Evolutionary conservation across 768 basidiomycete genomes (phyloP).

Genomic region (Trametes coccinea): DNA sequence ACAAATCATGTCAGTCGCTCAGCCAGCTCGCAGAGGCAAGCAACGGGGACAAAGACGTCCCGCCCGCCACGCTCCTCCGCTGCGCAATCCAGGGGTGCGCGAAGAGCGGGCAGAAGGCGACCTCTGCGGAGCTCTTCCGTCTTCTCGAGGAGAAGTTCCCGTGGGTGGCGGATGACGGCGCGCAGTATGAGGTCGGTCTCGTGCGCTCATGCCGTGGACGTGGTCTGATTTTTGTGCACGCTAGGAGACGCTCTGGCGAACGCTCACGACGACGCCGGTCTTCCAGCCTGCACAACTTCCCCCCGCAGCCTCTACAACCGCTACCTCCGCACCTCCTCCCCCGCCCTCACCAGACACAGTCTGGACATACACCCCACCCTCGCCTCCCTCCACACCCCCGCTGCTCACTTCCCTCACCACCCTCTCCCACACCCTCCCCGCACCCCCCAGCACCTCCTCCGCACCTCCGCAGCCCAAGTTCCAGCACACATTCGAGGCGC

Average conservation of each 20-base stretch:
- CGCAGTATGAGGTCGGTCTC: constrained; percentile 52
- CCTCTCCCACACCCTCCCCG: constrained; percentile 24
- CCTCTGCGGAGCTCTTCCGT: constrained; percentile 60
- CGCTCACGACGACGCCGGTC: constrained; percentile 51
- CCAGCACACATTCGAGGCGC: constrained; percentile 63
- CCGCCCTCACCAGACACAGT: constrained; percentile 23
- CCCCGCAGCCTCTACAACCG: neutral
- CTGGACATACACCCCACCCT: constrained; percentile 43
- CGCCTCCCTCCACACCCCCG: constrained; percentile 30
- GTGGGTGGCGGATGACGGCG: constrained; percentile 56
- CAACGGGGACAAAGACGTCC: constrained; percentile 36
- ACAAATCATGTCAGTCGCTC: constrained; percentile 47
- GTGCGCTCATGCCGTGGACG: neutral
- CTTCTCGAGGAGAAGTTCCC: constrained; percentile 57
- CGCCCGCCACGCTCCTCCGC: constrained; percentile 58
- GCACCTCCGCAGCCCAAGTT: constrained; percentile 30
- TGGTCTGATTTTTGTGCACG: neutral
- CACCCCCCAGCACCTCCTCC: constrained; percentile 14
- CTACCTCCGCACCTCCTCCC: neutral
- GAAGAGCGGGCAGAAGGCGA: constrained; percentile 42
- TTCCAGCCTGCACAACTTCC: constrained; percentile 39
- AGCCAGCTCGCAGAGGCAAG: constrained; percentile 37
- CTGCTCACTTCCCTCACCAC: constrained; percentile 31
- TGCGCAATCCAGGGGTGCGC: constrained; percentile 57
- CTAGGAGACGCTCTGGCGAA: constrained; percentile 60